Percentiles rank a stretch among this genome's conserved stretches.
phyloP scores from a whole-genome alignment of 805 yeast species.

The Schwanniomyces vanrijiae region DNA sequence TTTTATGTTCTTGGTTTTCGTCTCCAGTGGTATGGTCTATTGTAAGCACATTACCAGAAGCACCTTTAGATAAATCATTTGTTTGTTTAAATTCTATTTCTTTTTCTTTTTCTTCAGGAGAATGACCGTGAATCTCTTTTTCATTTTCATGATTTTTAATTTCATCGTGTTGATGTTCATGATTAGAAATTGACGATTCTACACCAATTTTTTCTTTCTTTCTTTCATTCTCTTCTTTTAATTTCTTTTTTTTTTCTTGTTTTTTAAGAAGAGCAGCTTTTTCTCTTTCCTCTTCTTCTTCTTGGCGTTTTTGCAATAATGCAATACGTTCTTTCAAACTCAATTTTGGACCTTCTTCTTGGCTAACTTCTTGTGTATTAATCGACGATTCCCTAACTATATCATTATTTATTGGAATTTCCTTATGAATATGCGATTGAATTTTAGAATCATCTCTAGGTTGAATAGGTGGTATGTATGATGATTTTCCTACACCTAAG shows the following conservation, averaged over 20 bases:
- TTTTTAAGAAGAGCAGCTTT: slow-evolving; percentile 56
- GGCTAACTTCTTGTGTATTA: slow-evolving; percentile 26
- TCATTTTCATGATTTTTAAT: neutral
- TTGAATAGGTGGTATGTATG: slow-evolving; percentile 53
- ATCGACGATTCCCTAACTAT: slow-evolving; percentile 24
- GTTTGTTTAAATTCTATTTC: neutral
- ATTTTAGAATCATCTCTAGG: slow-evolving; percentile 39
- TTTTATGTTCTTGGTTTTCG: slow-evolving; percentile 8
- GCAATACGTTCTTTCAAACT: slow-evolving; percentile 87
- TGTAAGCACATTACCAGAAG: neutral
- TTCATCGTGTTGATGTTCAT: slow-evolving; percentile 2
- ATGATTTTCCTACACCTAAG: slow-evolving; percentile 56
- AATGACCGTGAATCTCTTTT: neutral
- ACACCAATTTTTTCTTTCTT: slow-evolving; percentile 13
- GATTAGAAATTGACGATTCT: slow-evolving; percentile 9
- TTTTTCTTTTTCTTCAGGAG: neutral
- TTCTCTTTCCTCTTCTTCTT: slow-evolving; percentile 74
- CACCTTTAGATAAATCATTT: too few relatives aligned
- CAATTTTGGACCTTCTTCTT: slow-evolving; percentile 68
- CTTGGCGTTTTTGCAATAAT: slow-evolving; percentile 75
- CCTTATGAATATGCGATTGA: slow-evolving; percentile 25
- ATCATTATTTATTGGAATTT: slow-evolving; percentile 18
- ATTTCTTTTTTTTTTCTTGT: slow-evolving; percentile 49
- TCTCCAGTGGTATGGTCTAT: slow-evolving; percentile 3
- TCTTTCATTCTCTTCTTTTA: slow-evolving; percentile 24